A percentile compares a stretch with the other conserved stretches of the same genome.
Evolutionary conservation across 768 basidiomycete genomes (phyloP).

Genomic region (Kondoa subrosea): DNA sequence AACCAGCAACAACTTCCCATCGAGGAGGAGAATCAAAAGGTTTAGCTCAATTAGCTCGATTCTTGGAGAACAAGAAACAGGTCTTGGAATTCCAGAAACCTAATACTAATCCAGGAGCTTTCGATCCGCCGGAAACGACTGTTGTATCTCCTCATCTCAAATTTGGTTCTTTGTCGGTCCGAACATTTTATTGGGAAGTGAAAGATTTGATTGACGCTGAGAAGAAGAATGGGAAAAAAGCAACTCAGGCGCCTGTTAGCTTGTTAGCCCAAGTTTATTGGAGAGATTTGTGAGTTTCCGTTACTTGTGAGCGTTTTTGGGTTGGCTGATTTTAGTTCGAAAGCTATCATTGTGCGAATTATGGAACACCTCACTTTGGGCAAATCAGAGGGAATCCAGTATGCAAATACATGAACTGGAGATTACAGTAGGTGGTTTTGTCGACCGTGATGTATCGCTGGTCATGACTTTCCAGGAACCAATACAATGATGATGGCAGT

Average conservation of each 20-base stretch:
- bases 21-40: slow-evolving; percentile 31
- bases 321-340: not conserved
- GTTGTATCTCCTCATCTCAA: slow-evolving; percentile 31
- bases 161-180: slow-evolving; percentile 33
- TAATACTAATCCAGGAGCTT: slow-evolving; percentile 30
- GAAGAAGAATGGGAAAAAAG: slow-evolving; percentile 13
- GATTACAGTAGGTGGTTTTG: not conserved
- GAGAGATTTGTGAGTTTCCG: slow-evolving; percentile 29
- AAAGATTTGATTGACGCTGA: slow-evolving; percentile 25
- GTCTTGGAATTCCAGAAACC: slow-evolving; percentile 35
- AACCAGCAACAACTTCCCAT: slow-evolving; percentile 28
- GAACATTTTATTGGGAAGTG: slow-evolving; percentile 32
- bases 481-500: slow-evolving; percentile 30
- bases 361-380: slow-evolving; percentile 30
- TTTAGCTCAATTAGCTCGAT: slow-evolving; percentile 27
- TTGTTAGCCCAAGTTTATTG: slow-evolving; percentile 33
- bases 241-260: slow-evolving; percentile 23
- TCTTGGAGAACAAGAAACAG: slow-evolving; percentile 23
- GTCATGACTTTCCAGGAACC: slow-evolving; percentile 22
- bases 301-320: not conserved
- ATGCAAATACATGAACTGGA: slow-evolving; percentile 24
- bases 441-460: not conserved
- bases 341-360: slow-evolving; percentile 31
- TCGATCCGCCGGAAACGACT: slow-evolving; percentile 30
- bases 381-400: slow-evolving; percentile 32